These are phyloP conservation scores for Starmerella bombi DNA, from an alignment of 805 yeast genomes.

Conservation along the genomic window DNA sequence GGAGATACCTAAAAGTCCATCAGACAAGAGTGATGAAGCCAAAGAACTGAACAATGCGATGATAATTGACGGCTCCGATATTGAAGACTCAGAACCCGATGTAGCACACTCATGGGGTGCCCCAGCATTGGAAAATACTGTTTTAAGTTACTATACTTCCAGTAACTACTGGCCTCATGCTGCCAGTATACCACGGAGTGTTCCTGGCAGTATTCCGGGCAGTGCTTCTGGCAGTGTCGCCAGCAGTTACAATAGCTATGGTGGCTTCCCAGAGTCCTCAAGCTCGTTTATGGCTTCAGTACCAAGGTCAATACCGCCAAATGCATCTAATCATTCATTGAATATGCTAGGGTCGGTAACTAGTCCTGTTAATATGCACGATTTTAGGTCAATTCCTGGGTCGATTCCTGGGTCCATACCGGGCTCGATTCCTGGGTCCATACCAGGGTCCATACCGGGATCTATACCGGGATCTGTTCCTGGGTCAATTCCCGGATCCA, in stretches of 20 bases:
- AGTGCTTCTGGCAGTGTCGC: slow-evolving; percentile 1
- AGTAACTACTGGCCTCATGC: slow-evolving; percentile 14
- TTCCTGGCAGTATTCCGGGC: slow-evolving; percentile 3
- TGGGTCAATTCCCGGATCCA: slow-evolving; percentile 3
- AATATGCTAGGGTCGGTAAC: not conserved
- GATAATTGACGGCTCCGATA: slow-evolving; percentile 22
- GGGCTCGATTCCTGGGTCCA: slow-evolving; percentile 3
- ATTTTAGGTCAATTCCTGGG: not conserved
- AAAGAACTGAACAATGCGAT: slow-evolving; percentile 19
- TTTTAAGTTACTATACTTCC: slow-evolving; percentile 14
- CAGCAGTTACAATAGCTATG: slow-evolving; percentile 2
- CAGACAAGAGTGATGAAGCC: slow-evolving; percentile 17
- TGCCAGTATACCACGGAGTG: slow-evolving; percentile 1
- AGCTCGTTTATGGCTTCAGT: not conserved
- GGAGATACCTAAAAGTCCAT: slow-evolving; percentile 6
- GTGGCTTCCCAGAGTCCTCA: not conserved
- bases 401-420: slow-evolving; percentile 3
- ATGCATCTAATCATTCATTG: not conserved
- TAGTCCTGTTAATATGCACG: not conserved
- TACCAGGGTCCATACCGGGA: not conserved
- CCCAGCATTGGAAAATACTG: slow-evolving; percentile 11
- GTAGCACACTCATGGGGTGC: slow-evolving; percentile 8
- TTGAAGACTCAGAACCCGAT: slow-evolving; percentile 12
- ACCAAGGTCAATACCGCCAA: not conserved
- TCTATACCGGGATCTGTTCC: not conserved